Conservation (phyloP, 306 rosid genomes). For the Vigna trinervia region DNA sequence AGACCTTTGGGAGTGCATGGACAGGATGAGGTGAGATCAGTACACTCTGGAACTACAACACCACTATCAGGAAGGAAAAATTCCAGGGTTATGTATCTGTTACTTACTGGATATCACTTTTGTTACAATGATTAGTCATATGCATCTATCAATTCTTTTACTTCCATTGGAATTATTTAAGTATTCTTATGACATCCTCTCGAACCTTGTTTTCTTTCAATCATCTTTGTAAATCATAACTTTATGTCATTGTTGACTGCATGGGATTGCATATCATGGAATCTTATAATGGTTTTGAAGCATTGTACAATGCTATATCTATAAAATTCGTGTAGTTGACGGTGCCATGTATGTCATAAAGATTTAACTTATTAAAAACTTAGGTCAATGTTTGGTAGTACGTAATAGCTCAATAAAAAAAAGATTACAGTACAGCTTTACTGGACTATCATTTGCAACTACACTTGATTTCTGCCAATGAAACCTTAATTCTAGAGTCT, state of each 20-base stretch:
- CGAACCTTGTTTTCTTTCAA: conserved; percentile 24
- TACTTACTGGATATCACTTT: conserved; percentile 10
- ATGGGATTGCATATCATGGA: conserved; percentile 9
- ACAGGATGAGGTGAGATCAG: conserved; percentile 59
- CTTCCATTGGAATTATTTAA: conserved; percentile 16
- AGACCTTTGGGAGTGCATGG: conserved; percentile 53
- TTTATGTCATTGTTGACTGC: conserved; percentile 13
- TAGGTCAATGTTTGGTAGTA: conserved; percentile 15
- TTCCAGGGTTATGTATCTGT: conserved; percentile 4
- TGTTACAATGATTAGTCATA: neutral
- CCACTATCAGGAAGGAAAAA: conserved; percentile 35
- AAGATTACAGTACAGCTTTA: neutral
- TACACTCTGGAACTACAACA: conserved; percentile 21
- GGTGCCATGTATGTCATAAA: neutral
- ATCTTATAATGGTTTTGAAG: conserved; percentile 13
- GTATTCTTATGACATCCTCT: conserved; percentile 10
- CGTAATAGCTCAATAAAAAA: neutral
- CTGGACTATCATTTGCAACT: conserved; percentile 9
- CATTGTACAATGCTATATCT: conserved; percentile 17
- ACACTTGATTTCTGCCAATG: neutral
- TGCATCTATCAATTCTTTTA: neutral
- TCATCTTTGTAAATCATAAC: neutral
- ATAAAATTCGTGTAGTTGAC: conserved; percentile 11
- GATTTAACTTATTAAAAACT: conserved; percentile 1
- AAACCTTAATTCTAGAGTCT: conserved; percentile 22